Percentiles rank a stretch among this genome's conserved stretches.
Conservation (phyloP, 1,284 basidiomycete genomes). For the Trametes versicolor region DNA sequence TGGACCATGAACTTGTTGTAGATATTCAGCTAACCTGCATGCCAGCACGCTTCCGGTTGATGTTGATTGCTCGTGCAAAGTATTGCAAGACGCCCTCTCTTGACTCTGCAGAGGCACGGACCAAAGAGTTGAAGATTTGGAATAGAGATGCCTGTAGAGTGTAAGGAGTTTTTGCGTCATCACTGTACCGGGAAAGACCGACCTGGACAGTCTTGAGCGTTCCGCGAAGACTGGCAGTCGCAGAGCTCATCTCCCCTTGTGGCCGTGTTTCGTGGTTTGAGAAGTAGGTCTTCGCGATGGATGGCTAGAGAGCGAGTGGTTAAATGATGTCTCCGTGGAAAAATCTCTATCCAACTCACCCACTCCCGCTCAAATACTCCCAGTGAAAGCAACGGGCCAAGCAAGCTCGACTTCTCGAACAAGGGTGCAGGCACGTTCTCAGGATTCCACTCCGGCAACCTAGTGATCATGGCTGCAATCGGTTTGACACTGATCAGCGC, state of each 20-base stretch:
- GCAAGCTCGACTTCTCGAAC: slow-evolving; percentile 72
- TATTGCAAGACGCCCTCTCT: slow-evolving; percentile 89
- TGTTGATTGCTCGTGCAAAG: slow-evolving; percentile 77
- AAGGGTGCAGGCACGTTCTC: slow-evolving; percentile 59
- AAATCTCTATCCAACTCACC: slow-evolving; percentile 59
- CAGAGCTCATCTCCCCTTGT: slow-evolving; percentile 82
- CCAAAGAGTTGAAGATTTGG: slow-evolving; percentile 88
- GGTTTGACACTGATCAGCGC: slow-evolving; percentile 84
- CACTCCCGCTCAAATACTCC: slow-evolving; percentile 90
- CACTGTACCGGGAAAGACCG: slow-evolving; percentile 14
- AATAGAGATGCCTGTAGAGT: slow-evolving; percentile 76
- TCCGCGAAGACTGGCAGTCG: slow-evolving; percentile 83
- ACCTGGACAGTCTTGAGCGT: slow-evolving; percentile 88
- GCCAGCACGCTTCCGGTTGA: slow-evolving; percentile 90
- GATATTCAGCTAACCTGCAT: slow-evolving; percentile 70
- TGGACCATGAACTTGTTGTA: not conserved
- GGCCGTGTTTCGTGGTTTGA: slow-evolving; percentile 83
- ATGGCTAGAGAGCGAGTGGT: slow-evolving; percentile 62
- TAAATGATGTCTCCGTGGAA: not conserved
- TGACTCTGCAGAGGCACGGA: slow-evolving; percentile 83
- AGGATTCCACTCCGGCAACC: slow-evolving; percentile 79
- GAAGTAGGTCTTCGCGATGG: slow-evolving; percentile 84
- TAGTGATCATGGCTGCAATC: slow-evolving; percentile 83
- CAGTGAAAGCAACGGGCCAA: slow-evolving; percentile 86
- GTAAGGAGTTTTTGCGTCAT: not conserved